A percentile compares a stretch with the other conserved stretches of the same genome.
Conservation (phyloP, 306 rosid species). For the Malus domestica region ASM211411v1 NC_041803.1:3979001-3979500, state of each 20-base stretch:
- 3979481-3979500: constrained; percentile 33
- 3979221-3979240: constrained; percentile 67
- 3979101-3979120: constrained; percentile 44
- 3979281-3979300: constrained; percentile 51
- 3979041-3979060: constrained; percentile 20
- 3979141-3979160: constrained; percentile 57
- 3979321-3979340: constrained; percentile 36
- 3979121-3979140: constrained; percentile 49
- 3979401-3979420: background rate
- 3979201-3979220: constrained; percentile 49
- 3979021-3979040: too few relatives aligned
- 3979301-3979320: constrained; percentile 55
- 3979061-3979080: constrained; percentile 48
- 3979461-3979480: constrained; percentile 24
- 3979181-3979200: constrained; percentile 28
- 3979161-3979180: constrained; percentile 51
- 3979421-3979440: background rate
- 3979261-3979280: constrained; percentile 44
- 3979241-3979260: constrained; percentile 12
- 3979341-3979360: constrained; percentile 32
- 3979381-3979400: background rate
- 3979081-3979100: constrained; percentile 67
- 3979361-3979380: constrained; percentile 41
- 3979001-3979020: too few relatives aligned
- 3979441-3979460: background rate